Percentiles rank a stretch among this genome's conserved stretches.
Evolutionary conservation across 2,329 filamentous ascomycete species (phyloP).

Genomic region (Colletotrichum tofieldiae): DNA sequence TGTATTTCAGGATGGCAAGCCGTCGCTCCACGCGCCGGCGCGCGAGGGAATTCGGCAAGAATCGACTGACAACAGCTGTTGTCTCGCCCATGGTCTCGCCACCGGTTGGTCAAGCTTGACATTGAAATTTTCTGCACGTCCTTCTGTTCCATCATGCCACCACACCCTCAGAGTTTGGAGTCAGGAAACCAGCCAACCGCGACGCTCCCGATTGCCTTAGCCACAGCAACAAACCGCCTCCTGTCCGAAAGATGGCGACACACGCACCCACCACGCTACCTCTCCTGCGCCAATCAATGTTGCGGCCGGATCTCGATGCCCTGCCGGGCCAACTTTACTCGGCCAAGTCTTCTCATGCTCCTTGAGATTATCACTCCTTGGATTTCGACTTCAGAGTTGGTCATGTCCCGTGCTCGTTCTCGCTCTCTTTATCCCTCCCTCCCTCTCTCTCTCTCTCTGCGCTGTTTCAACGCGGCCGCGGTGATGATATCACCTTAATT

Average conservation of each 20-base stretch:
- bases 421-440: neutral
- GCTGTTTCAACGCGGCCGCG: neutral
- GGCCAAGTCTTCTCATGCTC: neutral
- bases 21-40: neutral
- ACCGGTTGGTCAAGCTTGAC: slow-evolving; percentile 24
- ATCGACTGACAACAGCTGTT: slow-evolving; percentile 42
- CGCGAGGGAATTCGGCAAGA: slow-evolving; percentile 6
- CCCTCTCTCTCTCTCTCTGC: neutral
- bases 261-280: slow-evolving; percentile 5
- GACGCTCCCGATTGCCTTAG: slow-evolving; percentile 35
- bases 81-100: slow-evolving; percentile 34
- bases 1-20: slow-evolving; percentile 13
- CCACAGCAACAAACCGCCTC: slow-evolving; percentile 18
- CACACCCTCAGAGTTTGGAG: slow-evolving; percentile 21
- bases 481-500: slow-evolving; percentile 34
- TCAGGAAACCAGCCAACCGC: slow-evolving; percentile 34
- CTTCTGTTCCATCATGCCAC: slow-evolving; percentile 38
- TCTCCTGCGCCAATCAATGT: slow-evolving; percentile 5
- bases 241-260: slow-evolving; percentile 25
- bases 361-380: neutral
- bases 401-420: neutral
- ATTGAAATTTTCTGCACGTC: slow-evolving; percentile 7
- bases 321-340: neutral
- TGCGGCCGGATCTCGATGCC: slow-evolving; percentile 18
- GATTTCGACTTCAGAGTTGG: neutral